Conservation (phyloP, 768 basidiomycete species). For the Gautieria morchelliformis region DNA sequence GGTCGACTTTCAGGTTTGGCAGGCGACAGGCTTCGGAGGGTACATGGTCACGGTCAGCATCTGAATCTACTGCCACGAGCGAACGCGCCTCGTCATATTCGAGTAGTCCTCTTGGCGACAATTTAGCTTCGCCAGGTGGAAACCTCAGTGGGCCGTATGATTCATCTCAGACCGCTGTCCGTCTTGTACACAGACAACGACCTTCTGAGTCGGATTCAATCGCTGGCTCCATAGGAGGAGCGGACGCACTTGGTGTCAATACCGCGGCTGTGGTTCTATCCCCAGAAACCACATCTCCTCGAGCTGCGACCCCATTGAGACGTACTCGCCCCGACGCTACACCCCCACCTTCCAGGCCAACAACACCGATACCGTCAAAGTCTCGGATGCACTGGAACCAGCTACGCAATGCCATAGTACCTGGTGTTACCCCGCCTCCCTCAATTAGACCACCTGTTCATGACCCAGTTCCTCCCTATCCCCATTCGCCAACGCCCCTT, state of each 20-base stretch:
- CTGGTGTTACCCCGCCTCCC: background rate
- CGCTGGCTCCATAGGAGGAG: background rate
- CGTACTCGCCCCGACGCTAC: background rate
- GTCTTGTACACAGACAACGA: background rate
- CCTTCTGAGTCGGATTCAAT: background rate
- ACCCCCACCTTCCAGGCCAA: background rate
- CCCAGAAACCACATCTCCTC: background rate
- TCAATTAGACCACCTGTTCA: background rate
- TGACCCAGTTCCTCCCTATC: background rate
- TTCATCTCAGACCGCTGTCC: background rate
- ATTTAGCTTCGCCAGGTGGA: background rate
- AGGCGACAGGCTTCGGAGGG: background rate
- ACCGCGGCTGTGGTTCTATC: background rate
- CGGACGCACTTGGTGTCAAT: background rate
- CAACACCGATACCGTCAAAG: background rate
- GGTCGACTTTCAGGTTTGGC: background rate
- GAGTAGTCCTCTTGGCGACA: background rate
- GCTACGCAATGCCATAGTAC: slow-evolving; percentile 6
- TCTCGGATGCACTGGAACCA: slow-evolving; percentile 7
- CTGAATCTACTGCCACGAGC: background rate
- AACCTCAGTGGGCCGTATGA: background rate
- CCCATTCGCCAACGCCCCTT: background rate
- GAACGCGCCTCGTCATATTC: background rate
- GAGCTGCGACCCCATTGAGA: background rate
- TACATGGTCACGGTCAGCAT: background rate